These are phyloP conservation scores for Boletus reticulatus DNA, from an alignment of 768 basidiomycete genomes.

Conservation along the genomic window DNA sequence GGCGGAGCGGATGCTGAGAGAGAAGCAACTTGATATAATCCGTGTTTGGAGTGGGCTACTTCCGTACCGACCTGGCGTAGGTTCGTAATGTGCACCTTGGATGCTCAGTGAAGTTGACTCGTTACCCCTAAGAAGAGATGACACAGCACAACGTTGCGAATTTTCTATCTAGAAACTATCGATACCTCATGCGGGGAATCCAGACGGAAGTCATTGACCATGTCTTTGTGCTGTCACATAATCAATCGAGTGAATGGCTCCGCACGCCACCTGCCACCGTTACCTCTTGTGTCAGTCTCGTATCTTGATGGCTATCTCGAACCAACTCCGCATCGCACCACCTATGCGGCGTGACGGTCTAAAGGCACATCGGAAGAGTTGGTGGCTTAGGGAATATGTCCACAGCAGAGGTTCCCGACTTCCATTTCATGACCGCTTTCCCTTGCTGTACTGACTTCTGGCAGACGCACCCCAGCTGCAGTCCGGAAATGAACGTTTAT, in stretches of 20 bases:
- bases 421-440: constrained; percentile 14
- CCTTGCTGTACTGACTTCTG: constrained; percentile 2
- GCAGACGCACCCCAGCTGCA: constrained; percentile 1
- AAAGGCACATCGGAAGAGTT: neutral
- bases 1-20: constrained; percentile 35
- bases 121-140: constrained; percentile 4
- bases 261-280: neutral
- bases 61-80: constrained; percentile 10
- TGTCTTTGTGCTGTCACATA: constrained; percentile 2
- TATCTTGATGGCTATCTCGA: neutral
- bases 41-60: neutral
- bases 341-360: constrained; percentile 9
- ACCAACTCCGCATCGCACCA: neutral
- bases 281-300: neutral
- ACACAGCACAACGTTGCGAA: constrained; percentile 5
- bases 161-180: constrained; percentile 18
- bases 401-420: constrained; percentile 5
- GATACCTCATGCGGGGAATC: constrained; percentile 9
- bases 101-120: constrained; percentile 5
- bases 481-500: constrained; percentile 22
- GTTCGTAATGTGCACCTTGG: constrained; percentile 17
- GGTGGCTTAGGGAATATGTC: constrained; percentile 3
- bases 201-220: neutral
- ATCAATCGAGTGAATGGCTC: neutral
- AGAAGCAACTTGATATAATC: constrained; percentile 18